phyloP scores from a whole-genome alignment of 257 asterid genomes.

The Penstemon eatonii region DNA sequence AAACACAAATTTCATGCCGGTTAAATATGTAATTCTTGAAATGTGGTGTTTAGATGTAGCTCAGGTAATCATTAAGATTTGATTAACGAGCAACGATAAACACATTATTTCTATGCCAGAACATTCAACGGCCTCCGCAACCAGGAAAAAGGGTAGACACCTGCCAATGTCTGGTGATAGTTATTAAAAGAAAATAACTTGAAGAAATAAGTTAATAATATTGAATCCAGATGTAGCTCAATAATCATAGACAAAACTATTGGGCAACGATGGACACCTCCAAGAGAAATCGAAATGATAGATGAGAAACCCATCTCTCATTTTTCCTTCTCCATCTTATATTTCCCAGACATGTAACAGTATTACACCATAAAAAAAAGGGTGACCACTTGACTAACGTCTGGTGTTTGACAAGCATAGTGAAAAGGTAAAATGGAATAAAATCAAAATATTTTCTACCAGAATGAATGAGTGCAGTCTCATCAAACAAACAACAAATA shows the following conservation, averaged over 20 bases:
- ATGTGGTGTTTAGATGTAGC: neutral
- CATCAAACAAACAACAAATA: no score
- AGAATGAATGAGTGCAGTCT: no score
- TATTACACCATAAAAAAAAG: neutral
- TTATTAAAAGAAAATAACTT: neutral
- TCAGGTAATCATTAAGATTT: neutral
- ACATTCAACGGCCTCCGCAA: conserved; percentile 29
- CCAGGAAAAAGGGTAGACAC: conserved; percentile 4
- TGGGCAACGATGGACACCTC: conserved; percentile 53
- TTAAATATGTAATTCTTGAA: neutral
- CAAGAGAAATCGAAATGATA: conserved; percentile 33
- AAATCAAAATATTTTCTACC: no score
- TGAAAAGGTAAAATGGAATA: no score
- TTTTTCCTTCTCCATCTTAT: neutral
- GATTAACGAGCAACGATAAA: conserved; percentile 5
- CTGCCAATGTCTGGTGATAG: conserved; percentile 19
- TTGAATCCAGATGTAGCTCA: conserved; percentile 19
- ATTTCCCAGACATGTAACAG: conserved; percentile 14
- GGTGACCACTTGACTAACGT: conserved; percentile 14
- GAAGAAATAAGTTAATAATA: neutral
- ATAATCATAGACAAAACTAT: conserved; percentile 1
- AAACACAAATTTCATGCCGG: neutral
- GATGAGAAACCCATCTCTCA: conserved; percentile 1
- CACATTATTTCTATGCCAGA: conserved; percentile 7
- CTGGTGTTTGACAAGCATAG: neutral